Evolutionary conservation across 208 protist genomes (phyloP), one percentile per base, ranked within the genome.

Genomic region (Trichomonas gallinae): DNA sequence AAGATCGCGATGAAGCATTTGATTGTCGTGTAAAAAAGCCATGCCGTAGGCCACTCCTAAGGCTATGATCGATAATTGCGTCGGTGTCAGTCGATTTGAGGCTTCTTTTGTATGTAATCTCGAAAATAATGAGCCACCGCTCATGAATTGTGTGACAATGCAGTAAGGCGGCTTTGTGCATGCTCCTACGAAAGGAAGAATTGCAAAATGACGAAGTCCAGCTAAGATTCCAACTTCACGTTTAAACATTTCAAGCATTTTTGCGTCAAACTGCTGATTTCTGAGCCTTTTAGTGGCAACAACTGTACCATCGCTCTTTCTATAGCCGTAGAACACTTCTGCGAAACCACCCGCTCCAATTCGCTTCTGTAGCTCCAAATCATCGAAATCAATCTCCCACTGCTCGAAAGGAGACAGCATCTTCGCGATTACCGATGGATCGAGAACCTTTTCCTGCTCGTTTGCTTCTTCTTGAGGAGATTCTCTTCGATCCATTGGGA

Each of bases 1-100:
- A 40, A 93, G n/a, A 93, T 93, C 87, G 26, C 87, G 87, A 93
- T 93, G 87, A 93, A 93, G 23, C 87, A 93, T 93, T 93, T 93
- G 87, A n/a, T 93, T 23, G 10, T 26, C 44, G 38, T 93, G 87
- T 15, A 93, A 51, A 93, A 48, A 93, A 0, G 40, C 17, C 87
- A 93, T 93, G 2, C 87, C 87, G 44, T 51, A 93, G 13, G 87
- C 87, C 13, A 93, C 45, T 51, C 87, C 87, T 3, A 93, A 44
- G 0, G 87, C 87, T 31, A 93, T 93, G 51, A 93, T 93, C n/a
- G 87, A 48, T 0, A 93, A 15, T 93, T 93, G 23, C 10, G 87
- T 93, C 1, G 87, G 87, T 26, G 87, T 38, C 15, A 93, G 44
- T 6, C n/a, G 6, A 17, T 51, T 44, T 48, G 87, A 51, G n/a